Evolutionary conservation across 139 green algal species (phyloP), one percentile per base, ranked within the genome.

Genomic region (Desmodesmus armatus): DNA sequence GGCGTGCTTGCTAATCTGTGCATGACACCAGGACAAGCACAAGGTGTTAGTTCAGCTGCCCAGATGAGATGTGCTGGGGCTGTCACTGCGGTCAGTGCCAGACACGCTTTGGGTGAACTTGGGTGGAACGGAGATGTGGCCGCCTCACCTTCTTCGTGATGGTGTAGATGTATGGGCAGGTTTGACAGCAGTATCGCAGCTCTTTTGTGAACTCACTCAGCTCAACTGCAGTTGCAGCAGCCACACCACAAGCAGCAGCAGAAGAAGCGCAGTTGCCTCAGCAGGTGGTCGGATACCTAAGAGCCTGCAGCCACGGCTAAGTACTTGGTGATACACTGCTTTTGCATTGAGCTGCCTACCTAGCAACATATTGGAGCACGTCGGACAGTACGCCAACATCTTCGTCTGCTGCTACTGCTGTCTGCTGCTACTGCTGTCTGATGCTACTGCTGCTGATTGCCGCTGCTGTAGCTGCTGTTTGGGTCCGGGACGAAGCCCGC

Each of bases 301-400:
- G 51, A 62, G 19, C 21, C 51, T 62, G 21, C 21, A 66, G 41
- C 0, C 1, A n/a, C 15, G 27, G 37, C 19, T 79, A 29, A 21
- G 25, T 35, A 3, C 27, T 60, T 60, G 4, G 9, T 55, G 19
- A 37, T 51, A 37, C 29, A 73, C 53, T 65, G 51, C 21, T 62
- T 69, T 27, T 69, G 60, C 60, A 69, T 69, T 25, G 60, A 35
- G 60, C 3, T 33, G 25, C 85, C 17, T 80, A 97, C 94, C 93
- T 11, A 96, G 86, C 0, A 98, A 90, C 83, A 98, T 92, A 82
- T 98, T 98, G 1, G 87, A 96, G 78, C 95, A 98, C 31, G 95
- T 97, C 0, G 95, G 95, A 78, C 95, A 98, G 79, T 96, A 55
- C 47, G 47, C 47, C 7, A 55, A 55, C 47, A 55, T 13, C 47